Percentiles rank a stretch among this genome's conserved stretches.
Conservation (phyloP, 768 basidiomycete species). For the Fistulinella prunicolor region DNA sequence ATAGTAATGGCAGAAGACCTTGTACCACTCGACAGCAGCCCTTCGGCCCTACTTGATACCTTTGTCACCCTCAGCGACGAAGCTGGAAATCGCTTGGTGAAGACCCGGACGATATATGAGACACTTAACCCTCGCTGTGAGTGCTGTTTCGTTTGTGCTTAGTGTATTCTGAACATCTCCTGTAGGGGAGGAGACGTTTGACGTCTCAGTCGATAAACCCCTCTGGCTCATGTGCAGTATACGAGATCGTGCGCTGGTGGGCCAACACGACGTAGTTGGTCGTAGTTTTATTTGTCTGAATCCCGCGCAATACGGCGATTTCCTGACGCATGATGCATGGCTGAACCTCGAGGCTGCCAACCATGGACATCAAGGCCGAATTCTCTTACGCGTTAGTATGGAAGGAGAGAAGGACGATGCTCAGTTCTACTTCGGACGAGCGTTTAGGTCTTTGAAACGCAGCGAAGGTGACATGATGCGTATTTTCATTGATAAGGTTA, state of each 20-base stretch:
- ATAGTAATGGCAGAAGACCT: conserved; percentile 88
- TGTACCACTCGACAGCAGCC: conserved; percentile 70
- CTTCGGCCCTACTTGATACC: conserved; percentile 81
- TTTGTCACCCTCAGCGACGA: conserved; percentile 96
- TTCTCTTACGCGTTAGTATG: conserved; percentile 91
- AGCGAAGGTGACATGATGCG: conserved; percentile 95
- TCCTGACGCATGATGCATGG: conserved; percentile 88
- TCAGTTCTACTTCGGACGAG: conserved; percentile 95
- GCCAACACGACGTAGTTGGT: conserved; percentile 91
- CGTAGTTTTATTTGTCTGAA: conserved; percentile 91
- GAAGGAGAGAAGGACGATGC: conserved; percentile 99
- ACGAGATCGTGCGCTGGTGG: conserved; percentile 83
- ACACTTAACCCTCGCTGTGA: conserved; percentile 84
- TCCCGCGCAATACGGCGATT: conserved; percentile 83
- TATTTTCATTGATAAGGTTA: conserved; percentile 94
- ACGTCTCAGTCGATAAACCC: conserved; percentile 89
- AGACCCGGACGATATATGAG: conserved; percentile 96
- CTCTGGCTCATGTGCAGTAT: conserved; percentile 97
- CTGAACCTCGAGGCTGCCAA: conserved; percentile 73
- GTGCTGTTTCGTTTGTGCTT: conserved; percentile 27
- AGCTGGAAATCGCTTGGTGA: conserved; percentile 82
- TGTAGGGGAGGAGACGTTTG: conserved; percentile 95
- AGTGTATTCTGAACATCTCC: conserved; percentile 2
- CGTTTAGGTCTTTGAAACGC: conserved; percentile 88
- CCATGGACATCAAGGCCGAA: conserved; percentile 57